Base-by-base conservation (phyloP, 352 stramenopile species). In the Phytophthora litchii region DNA sequence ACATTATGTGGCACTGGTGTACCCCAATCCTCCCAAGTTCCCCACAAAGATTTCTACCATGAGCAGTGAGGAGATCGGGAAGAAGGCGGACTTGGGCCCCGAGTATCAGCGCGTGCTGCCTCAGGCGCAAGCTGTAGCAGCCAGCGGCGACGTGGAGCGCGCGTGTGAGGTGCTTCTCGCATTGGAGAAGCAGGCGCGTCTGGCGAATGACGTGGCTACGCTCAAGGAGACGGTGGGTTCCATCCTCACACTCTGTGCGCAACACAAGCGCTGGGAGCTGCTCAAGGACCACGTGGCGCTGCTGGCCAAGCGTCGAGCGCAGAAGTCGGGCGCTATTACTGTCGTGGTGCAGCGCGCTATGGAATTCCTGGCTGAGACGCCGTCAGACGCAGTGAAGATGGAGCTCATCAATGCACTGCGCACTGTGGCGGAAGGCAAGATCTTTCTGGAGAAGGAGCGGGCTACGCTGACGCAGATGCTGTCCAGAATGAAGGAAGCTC, bases 361-460 rank as follows among this genome's bases (percentile, higher is more conserved):
- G 76, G 78, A 84, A 58, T 95, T 89, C 56, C 60, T 97, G 21
- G 52, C 67, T 14, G 74, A 90, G 27, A 86, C 86, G 56, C 86
- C 80, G 29, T 87, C 80, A 6, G 83, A 97, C 51, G 79, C 97
- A 43, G 75, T 91, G 34, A 94, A 96, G 60, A 89, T 97, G 67
- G 72, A 93, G 9, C 80, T 99, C n/a, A 97, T 99, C 44, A 81
- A 96, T 41, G 79, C 91, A 44, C 71, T 99, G 58, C 86, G 96
- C 29, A 76, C 91, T 16, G 96, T 99, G 52, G 96, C 92, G 1
- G 94, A 99, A 54, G 97, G 97, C 38, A 98, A 98, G 70, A 98
- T 99, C 48, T 99, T 98, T 73, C 72, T 99, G 36, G 97, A 99
- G 78, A 97, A 90, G 32, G 96, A 99, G 80, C 86, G 95, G 16